A percentile compares a stretch with the other conserved stretches of the same genome.
Conservation (phyloP, 441 rosid genomes). For the Macaranga tanarius region DNA sequence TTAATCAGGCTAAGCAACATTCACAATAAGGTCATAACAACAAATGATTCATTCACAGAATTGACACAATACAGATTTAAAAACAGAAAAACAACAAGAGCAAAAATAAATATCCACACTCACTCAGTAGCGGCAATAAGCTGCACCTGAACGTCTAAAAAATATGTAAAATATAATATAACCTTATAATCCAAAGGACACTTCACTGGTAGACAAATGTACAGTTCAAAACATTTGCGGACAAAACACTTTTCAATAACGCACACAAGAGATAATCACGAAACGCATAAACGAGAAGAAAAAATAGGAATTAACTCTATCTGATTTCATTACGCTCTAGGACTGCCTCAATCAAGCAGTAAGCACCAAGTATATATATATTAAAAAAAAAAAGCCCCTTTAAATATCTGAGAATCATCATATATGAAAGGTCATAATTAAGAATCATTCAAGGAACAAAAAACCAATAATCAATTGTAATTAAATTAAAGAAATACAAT, state of each 20-base stretch:
- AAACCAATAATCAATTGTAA: neutral
- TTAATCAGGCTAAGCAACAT: no score
- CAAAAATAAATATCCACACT: no score
- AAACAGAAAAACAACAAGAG: no score
- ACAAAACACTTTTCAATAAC: no score
- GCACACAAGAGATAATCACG: no score
- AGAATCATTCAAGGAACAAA: neutral
- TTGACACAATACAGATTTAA: no score
- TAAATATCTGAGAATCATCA: neutral
- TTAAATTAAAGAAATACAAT: neutral
- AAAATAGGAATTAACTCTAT: neutral
- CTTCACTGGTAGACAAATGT: no score
- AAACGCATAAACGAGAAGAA: neutral
- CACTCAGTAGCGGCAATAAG: neutral
- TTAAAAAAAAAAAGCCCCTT: no score
- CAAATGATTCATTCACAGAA: neutral
- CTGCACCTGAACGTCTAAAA: neutral
- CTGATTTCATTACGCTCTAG: neutral
- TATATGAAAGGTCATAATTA: neutral
- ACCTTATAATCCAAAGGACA: neutral
- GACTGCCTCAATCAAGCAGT: no score
- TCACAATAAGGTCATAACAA: neutral
- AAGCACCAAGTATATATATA: no score
- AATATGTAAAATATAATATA: neutral
- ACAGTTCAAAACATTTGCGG: no score